These are phyloP conservation scores for Saposhnikovia divaricata DNA, from an alignment of 129 eudicot genomes.

Conservation along the genomic window DNA sequence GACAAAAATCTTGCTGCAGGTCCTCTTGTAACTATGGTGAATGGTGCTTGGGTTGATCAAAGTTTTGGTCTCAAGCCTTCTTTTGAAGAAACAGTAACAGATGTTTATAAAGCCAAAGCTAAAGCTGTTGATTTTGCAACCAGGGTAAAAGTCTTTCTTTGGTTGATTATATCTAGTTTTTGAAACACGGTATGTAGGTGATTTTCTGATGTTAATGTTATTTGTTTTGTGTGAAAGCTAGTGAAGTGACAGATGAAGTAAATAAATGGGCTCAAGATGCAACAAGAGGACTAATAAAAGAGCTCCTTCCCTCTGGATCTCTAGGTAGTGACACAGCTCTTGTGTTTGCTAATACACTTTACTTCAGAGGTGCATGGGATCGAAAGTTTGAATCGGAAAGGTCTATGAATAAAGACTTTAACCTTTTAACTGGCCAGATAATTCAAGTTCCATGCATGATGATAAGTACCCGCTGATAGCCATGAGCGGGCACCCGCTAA, in stretches of 20 bases:
- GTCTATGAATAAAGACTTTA: conserved; percentile 25
- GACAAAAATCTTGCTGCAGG: not conserved
- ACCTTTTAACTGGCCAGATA: conserved; percentile 28
- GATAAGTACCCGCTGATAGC: too few relatives aligned
- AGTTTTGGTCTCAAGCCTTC: conserved; percentile 19
- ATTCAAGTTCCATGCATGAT: conserved; percentile 38
- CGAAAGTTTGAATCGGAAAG: conserved; percentile 20
- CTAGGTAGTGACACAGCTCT: conserved; percentile 7
- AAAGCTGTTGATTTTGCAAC: conserved; percentile 8
- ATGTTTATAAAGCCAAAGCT: conserved; percentile 23
- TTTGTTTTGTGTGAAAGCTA: conserved; percentile 16
- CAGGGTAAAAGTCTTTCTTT: not conserved
- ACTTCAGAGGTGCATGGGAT: conserved; percentile 46
- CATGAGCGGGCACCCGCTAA: too few relatives aligned
- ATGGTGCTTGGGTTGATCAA: conserved; percentile 24
- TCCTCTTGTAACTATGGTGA: conserved; percentile 1
- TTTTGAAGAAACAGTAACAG: conserved; percentile 15
- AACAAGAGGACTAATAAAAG: conserved; percentile 30
- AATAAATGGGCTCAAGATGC: conserved; percentile 28
- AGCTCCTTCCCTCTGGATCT: conserved; percentile 14
- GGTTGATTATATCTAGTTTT: not conserved
- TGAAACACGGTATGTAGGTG: not conserved
- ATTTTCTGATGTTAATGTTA: not conserved
- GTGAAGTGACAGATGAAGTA: conserved; percentile 20
- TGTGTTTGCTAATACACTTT: conserved; percentile 40